Conservation (phyloP, 345 rosid genomes). For the Hibiscus trionum region DNA sequence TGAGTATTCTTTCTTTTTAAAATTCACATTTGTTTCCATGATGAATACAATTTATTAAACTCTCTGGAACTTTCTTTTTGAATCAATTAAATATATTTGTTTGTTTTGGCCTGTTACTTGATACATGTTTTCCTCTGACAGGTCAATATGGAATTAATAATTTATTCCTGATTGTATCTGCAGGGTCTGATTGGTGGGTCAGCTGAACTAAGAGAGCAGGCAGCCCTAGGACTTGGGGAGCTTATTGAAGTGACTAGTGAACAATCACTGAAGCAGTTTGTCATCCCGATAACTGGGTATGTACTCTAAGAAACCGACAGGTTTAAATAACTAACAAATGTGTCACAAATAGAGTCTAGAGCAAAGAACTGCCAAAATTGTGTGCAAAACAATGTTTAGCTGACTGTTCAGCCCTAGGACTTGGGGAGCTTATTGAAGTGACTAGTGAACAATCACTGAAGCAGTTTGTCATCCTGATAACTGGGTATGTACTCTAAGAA, state of each 20-base stretch:
- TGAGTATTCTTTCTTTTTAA: neutral
- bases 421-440: constrained; percentile 96
- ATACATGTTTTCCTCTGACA: neutral
- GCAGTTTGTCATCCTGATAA: constrained; percentile 88
- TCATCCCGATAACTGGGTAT: constrained; percentile 80
- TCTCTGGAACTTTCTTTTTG: neutral
- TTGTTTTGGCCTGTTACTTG: neutral
- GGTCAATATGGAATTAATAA: neutral
- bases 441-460: constrained; percentile 82
- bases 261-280: constrained; percentile 73
- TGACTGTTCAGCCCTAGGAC: constrained; percentile 59
- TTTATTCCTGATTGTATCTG: constrained; percentile 10
- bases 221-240: constrained; percentile 96
- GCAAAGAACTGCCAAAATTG: neutral
- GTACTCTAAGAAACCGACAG: neutral
- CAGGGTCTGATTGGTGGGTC: constrained; percentile 91
- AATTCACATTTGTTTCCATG: neutral
- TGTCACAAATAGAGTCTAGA: neutral
- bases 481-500: constrained; percentile 29
- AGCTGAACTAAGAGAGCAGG: constrained; percentile 91
- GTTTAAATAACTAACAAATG: neutral
- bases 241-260: constrained; percentile 96
- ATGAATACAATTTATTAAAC: neutral
- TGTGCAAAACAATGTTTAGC: neutral
- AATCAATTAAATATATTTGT: neutral